Evolutionary conservation across 73 alveolate species (phyloP).

Genomic region (Paramecium bursaria): DNA sequence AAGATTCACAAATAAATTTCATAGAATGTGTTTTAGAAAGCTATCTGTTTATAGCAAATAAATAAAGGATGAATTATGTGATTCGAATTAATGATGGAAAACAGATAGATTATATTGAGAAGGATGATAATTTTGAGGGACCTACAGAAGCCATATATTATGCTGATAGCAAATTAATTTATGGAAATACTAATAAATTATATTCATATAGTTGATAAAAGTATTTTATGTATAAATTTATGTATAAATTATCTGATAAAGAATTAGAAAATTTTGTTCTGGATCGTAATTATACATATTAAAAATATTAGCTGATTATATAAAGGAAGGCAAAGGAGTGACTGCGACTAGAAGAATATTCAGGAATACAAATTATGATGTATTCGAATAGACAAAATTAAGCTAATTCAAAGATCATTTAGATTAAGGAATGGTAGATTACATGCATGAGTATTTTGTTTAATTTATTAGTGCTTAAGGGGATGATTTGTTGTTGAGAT

Average conservation of each 20-base stretch:
- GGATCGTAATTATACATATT: neutral
- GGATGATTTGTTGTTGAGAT: slow-evolving; percentile 36
- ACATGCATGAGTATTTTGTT: slow-evolving; percentile 13
- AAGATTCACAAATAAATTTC: no score
- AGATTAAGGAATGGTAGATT: slow-evolving; percentile 48
- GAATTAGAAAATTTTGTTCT: neutral
- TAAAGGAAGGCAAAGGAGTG: neutral
- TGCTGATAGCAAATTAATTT: neutral
- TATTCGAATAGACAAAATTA: neutral
- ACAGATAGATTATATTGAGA: slow-evolving; percentile 18
- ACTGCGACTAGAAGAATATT: slow-evolving; percentile 29
- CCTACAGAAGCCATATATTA: slow-evolving; percentile 1
- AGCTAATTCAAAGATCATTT: slow-evolving; percentile 24
- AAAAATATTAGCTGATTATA: neutral
- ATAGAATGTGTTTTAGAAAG: no score
- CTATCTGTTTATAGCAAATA: slow-evolving; percentile 23
- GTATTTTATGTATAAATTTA: neutral
- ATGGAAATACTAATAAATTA: slow-evolving; percentile 40
- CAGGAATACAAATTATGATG: slow-evolving; percentile 38
- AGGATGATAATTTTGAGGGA: slow-evolving; percentile 10
- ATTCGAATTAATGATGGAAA: slow-evolving; percentile 3
- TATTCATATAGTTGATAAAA: neutral
- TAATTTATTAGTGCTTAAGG: slow-evolving; percentile 20
- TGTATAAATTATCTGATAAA: neutral
- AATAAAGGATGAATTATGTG: slow-evolving; percentile 18